A percentile compares a stretch with the other conserved stretches of the same genome.
phyloP scores from a whole-genome alignment of 1,139 yeast genomes.

The Wickerhamomyces sp. region DNA sequence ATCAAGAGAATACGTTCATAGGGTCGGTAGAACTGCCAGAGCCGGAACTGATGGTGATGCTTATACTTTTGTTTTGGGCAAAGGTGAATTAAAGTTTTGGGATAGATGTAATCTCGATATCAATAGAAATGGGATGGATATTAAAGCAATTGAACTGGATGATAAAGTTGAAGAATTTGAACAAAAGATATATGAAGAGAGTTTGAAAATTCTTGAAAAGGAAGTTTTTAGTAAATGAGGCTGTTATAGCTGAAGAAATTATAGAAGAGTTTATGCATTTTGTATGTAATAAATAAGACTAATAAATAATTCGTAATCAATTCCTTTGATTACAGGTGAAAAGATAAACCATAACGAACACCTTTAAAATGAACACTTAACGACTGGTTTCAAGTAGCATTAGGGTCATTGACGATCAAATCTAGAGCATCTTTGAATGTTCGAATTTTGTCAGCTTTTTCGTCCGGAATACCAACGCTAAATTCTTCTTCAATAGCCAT shows the following conservation, averaged over 20 bases:
- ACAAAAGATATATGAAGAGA: conserved; percentile 33
- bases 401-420: conserved; percentile 67
- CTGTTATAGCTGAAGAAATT: too few species aligned
- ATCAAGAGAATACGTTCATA: conserved; percentile 86
- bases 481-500: conserved; percentile 88
- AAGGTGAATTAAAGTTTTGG: conserved; percentile 67
- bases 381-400: conserved; percentile 41
- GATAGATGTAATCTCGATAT: conserved; percentile 43
- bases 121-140: conserved; percentile 24
- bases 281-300: background rate
- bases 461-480: conserved; percentile 75
- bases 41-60: conserved; percentile 79
- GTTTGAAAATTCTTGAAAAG: conserved; percentile 38
- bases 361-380: background rate
- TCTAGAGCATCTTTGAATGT: conserved; percentile 82
- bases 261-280: background rate
- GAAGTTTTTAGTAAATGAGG: conserved; percentile 29
- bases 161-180: conserved; percentile 17
- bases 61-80: conserved; percentile 63
- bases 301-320: conserved; percentile 1
- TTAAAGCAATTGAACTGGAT: conserved; percentile 11
- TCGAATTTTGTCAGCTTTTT: conserved; percentile 77
- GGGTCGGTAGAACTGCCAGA: conserved; percentile 96
- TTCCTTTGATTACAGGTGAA: too few species aligned
- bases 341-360: too few species aligned